A percentile compares a stretch with the other conserved stretches of the same genome.
Conservation (phyloP, 1,284 basidiomycete genomes). For the Trichosporon ovoides region DNA sequence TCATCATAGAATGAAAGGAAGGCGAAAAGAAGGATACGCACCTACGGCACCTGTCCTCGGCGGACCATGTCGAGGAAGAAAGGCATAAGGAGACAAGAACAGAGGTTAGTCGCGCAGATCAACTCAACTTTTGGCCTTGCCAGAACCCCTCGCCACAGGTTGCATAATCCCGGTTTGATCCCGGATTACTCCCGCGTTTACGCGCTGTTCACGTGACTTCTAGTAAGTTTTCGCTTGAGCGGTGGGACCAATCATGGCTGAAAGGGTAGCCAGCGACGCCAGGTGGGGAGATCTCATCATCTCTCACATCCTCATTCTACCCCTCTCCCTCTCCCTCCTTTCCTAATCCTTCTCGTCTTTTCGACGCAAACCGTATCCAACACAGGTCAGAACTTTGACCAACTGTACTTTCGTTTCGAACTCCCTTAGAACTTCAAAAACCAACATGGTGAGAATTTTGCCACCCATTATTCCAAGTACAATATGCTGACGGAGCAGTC, state of each 20-base stretch:
- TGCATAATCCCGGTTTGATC: not conserved
- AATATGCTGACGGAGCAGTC: conserved; percentile 22
- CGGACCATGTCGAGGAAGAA: not conserved
- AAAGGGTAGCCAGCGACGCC: not conserved
- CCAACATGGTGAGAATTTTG: conserved; percentile 3
- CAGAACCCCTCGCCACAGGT: not conserved
- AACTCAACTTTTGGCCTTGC: not conserved
- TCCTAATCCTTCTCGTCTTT: not conserved
- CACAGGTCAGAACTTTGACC: conserved; percentile 1
- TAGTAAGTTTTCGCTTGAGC: not conserved
- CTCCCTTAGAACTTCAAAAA: conserved; percentile 1
- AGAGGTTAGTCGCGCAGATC: not conserved
- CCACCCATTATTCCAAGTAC: not conserved
- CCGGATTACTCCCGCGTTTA: not conserved
- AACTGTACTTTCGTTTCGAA: conserved; percentile 5
- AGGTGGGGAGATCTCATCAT: not conserved
- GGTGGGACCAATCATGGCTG: not conserved
- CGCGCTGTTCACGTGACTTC: not conserved
- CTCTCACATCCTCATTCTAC: conserved; percentile 1
- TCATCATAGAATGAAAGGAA: conserved; percentile 24
- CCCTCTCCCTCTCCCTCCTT: conserved; percentile 3
- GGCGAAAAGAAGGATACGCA: conserved; percentile 1
- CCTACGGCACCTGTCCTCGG: not conserved
- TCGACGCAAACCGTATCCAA: conserved; percentile 7
- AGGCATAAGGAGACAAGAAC: not conserved